phyloP scores from a whole-genome alignment of 192 early-diverging fungal genomes.

The Bifiguratus adelaidae region DNA sequence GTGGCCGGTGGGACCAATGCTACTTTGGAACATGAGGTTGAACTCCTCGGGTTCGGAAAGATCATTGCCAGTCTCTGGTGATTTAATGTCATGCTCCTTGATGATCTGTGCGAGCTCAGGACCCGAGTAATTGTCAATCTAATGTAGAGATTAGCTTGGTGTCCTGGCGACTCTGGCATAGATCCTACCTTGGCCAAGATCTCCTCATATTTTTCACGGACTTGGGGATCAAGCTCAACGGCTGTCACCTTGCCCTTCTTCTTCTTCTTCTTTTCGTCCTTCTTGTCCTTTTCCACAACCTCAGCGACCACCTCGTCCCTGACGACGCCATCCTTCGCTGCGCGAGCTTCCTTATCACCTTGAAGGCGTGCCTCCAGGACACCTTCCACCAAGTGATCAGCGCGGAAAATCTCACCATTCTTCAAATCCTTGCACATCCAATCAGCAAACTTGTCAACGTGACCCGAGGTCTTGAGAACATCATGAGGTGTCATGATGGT shows the following conservation, averaged over 20 bases:
- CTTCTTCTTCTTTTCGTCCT: slow-evolving; percentile 50
- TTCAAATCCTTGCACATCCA: slow-evolving; percentile 95
- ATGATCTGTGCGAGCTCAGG: slow-evolving; percentile 80
- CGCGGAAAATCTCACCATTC: slow-evolving; percentile 91
- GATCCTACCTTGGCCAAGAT: slow-evolving; percentile 68
- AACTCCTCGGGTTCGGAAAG: slow-evolving; percentile 85
- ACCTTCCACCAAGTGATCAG: slow-evolving; percentile 94
- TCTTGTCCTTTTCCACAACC: slow-evolving; percentile 4
- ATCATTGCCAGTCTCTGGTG: slow-evolving; percentile 86
- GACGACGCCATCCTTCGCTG: slow-evolving; percentile 24
- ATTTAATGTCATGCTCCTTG: slow-evolving; percentile 69
- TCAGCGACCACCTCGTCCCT: slow-evolving; percentile 8
- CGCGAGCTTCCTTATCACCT: slow-evolving; percentile 64
- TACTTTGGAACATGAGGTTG: slow-evolving; percentile 99
- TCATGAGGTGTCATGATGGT: slow-evolving; percentile 94
- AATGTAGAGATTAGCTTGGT: slow-evolving; percentile 1
- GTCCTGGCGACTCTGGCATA: neutral
- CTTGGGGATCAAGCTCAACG: slow-evolving; percentile 46
- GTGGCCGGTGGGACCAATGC: slow-evolving; percentile 95
- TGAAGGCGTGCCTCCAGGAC: slow-evolving; percentile 88
- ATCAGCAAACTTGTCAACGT: slow-evolving; percentile 97
- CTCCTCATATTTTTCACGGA: slow-evolving; percentile 63
- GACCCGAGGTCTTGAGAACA: slow-evolving; percentile 96
- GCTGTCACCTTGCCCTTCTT: slow-evolving; percentile 52
- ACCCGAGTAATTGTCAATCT: slow-evolving; percentile 95